Conservation (phyloP, 495 filamentous ascomycete genomes). For the Penicillium fimorum region DNA sequence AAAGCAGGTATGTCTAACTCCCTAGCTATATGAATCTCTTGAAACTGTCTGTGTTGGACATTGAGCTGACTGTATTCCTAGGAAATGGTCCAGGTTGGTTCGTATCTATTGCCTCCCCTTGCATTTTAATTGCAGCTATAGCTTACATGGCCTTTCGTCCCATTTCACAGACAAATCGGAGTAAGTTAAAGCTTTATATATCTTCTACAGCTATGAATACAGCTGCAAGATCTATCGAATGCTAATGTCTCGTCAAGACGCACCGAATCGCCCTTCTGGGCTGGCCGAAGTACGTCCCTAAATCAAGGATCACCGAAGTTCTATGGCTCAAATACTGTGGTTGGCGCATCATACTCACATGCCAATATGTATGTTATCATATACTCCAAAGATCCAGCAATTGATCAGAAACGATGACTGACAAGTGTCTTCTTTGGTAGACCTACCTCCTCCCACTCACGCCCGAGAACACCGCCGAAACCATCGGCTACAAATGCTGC, state of each 20-base stretch:
- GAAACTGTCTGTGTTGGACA: neutral
- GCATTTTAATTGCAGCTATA: conserved; percentile 24
- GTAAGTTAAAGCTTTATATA: conserved; percentile 36
- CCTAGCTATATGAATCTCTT: neutral
- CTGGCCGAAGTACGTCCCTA: conserved; percentile 49
- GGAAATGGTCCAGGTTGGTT: conserved; percentile 99
- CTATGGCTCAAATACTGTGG: conserved; percentile 72
- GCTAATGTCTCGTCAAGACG: conserved; percentile 49
- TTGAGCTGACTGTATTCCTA: conserved; percentile 38
- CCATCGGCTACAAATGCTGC: conserved; percentile 38
- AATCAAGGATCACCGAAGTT: conserved; percentile 47
- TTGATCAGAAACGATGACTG: conserved; percentile 12
- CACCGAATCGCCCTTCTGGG: conserved; percentile 89
- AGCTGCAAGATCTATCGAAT: conserved; percentile 8
- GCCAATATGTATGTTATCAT: conserved; percentile 77
- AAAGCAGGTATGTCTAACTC: conserved; percentile 58
- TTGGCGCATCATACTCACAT: conserved; percentile 95
- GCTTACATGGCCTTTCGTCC: conserved; percentile 20
- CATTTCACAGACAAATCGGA: conserved; percentile 46
- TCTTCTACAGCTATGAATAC: neutral
- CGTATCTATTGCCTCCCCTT: conserved; percentile 45
- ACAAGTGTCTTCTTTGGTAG: conserved; percentile 36
- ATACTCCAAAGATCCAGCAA: neutral
- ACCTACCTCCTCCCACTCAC: conserved; percentile 52
- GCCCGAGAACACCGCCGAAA: conserved; percentile 62